phyloP scores from a whole-genome alignment of 805 yeast species.

The Tetrapisispora nanseiensis region DNA sequence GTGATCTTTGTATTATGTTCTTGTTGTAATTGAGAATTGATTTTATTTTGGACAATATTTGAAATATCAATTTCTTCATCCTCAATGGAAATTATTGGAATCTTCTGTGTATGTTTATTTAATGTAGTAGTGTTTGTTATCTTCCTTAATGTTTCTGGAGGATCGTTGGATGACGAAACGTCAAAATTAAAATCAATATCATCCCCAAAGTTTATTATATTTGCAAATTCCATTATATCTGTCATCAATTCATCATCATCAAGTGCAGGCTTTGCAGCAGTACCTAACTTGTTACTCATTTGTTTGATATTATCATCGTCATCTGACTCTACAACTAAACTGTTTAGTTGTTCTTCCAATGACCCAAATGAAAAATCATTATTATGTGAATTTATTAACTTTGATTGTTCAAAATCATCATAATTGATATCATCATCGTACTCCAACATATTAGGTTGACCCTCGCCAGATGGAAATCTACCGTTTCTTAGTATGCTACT shows the following conservation, averaged over 20 bases:
- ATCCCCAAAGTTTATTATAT: slow-evolving; percentile 38
- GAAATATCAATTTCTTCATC: neutral
- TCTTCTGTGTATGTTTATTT: neutral
- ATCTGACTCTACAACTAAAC: slow-evolving; percentile 16
- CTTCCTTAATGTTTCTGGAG: no score
- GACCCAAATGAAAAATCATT: slow-evolving; percentile 19
- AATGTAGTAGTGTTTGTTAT: no score
- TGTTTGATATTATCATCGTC: slow-evolving; percentile 5
- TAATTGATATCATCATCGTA: neutral
- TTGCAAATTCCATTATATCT: slow-evolving; percentile 38
- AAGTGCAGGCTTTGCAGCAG: neutral
- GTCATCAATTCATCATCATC: slow-evolving; percentile 30
- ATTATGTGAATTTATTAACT: neutral
- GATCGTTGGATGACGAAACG: neutral
- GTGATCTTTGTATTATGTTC: no score
- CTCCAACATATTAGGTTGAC: slow-evolving; percentile 1
- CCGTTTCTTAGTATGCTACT: slow-evolving; percentile 31
- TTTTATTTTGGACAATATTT: neutral
- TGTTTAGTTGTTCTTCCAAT: slow-evolving; percentile 22
- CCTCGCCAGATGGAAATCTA: slow-evolving; percentile 24
- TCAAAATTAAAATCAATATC: slow-evolving; percentile 29
- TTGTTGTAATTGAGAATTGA: neutral
- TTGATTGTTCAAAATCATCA: neutral
- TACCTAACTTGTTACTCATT: neutral
- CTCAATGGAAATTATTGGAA: neutral